Evolutionary conservation across 345 rosid genomes (phyloP), one percentile per base, ranked within the genome.

Genomic region (Gossypium bickii): DNA sequence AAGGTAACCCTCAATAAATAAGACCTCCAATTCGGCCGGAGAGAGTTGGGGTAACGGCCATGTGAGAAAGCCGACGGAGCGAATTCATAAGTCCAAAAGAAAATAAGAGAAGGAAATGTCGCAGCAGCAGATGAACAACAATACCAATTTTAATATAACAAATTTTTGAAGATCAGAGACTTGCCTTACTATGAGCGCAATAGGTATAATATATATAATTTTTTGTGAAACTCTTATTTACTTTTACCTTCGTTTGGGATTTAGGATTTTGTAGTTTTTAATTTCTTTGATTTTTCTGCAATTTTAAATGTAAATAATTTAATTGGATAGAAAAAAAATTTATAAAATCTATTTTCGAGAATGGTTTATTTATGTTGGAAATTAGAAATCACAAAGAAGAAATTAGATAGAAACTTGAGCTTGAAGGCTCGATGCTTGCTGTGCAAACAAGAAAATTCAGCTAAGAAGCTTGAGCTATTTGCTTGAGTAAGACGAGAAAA

Each of bases 141-240:
- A 73, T 64, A 68, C 22, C 13, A 67, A 48, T 58, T 67, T 24
- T 25, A 65, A 18, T 67, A 94, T 72, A 92, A 86, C 79, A 94
- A 94, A 86, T 92, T 94, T 86, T 92, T 97, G 9, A 94, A 94
- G 86, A 94, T 94, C 91, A 89, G 94, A 80, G 97, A 92, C 89
- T 85, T 94, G 80, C 98, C 98, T 3, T 94, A 83, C 83, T 91
- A 94, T 76, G 97, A 94, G 71, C 97, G 93, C 76, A 89, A 81
- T 87, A 92, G 98, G 97, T 94, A 18, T 63, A 12, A 20, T 22
- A 12, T 20, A 60, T 18, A 22, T 57, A 12, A 29, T 9, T 7
- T 18, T n/a, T 34, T 11, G 62, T 9, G 16, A 12, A 22, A 13
- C 0, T 24, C 22, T 22, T 10, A 3, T 13, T 41, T 44, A 6